Percentiles rank a stretch among this genome's conserved stretches.
phyloP scores from a whole-genome alignment of 2,329 filamentous ascomycete genomes.

The Dryadomyces sulphureus region DNA sequence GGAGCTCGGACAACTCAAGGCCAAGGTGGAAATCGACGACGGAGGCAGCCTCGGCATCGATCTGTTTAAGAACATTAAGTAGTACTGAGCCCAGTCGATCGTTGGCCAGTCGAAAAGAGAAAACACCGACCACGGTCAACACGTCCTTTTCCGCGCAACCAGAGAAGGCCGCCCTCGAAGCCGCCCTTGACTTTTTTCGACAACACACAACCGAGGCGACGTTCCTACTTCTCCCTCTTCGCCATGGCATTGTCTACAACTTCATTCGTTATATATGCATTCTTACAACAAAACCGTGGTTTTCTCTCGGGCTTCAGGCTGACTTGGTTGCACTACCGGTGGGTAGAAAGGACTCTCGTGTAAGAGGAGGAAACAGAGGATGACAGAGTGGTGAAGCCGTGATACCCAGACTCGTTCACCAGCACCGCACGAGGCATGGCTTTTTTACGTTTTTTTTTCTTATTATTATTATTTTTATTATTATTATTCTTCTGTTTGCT shows the following conservation, averaged over 20 bases:
- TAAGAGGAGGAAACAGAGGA: conserved; percentile 4
- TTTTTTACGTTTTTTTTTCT: conserved; percentile 5
- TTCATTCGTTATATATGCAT: background rate
- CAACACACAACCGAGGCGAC: background rate
- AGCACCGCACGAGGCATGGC: conserved; percentile 9
- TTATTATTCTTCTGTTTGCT: background rate
- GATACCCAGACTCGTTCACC: conserved; percentile 12
- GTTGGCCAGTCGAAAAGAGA: background rate
- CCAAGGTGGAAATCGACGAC: conserved; percentile 29
- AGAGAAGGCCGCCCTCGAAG: too few relatives aligned
- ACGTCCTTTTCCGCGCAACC: too few relatives aligned
- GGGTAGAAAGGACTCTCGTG: background rate
- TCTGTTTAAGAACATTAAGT: conserved; percentile 46
- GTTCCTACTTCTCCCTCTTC: background rate
- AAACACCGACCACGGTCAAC: background rate
- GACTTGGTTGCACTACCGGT: background rate
- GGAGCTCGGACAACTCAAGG: conserved; percentile 37
- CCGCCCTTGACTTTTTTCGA: background rate
- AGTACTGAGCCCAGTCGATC: background rate
- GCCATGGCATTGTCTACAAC: background rate
- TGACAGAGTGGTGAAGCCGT: conserved; percentile 7
- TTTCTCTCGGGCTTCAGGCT: background rate
- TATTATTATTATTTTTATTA: conserved; percentile 3
- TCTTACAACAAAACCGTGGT: background rate
- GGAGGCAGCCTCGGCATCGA: conserved; percentile 33